phyloP scores from a whole-genome alignment of 768 basidiomycete genomes.

The Cubamyces lactineus region DNA sequence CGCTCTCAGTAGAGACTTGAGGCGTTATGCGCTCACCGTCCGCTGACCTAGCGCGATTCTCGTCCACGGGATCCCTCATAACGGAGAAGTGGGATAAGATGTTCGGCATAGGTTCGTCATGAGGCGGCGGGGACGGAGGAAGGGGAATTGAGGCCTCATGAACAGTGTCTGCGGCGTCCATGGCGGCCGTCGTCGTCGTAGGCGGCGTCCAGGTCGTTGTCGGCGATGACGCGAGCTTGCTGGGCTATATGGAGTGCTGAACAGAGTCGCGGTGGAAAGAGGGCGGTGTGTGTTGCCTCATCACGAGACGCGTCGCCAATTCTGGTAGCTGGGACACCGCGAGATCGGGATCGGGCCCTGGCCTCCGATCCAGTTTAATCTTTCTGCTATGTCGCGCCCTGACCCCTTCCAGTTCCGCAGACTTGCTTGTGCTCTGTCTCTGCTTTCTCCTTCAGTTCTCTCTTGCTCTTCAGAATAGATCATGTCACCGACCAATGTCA shows the following conservation, averaged over 20 bases:
- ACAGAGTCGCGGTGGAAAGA: constrained; percentile 18
- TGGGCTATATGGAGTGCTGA: constrained; percentile 3
- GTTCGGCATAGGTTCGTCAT: constrained; percentile 23
- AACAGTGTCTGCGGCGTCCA: constrained; percentile 28
- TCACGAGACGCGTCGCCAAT: constrained; percentile 27
- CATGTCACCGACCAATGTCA: constrained; percentile 14
- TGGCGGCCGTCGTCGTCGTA: constrained; percentile 8
- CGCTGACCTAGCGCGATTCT: constrained; percentile 22
- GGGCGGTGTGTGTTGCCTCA: constrained; percentile 27
- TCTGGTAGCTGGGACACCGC: constrained; percentile 11
- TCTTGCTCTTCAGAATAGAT: constrained; percentile 9
- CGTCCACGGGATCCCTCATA: constrained; percentile 25
- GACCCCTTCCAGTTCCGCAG: not conserved
- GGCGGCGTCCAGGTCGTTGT: constrained; percentile 17
- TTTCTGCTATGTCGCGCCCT: not conserved
- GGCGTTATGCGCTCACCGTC: constrained; percentile 7
- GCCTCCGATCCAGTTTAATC: constrained; percentile 10
- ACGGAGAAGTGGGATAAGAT: constrained; percentile 16
- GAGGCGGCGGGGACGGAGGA: constrained; percentile 32
- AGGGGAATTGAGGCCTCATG: constrained; percentile 31
- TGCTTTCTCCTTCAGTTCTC: not conserved
- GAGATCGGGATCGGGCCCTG: constrained; percentile 8
- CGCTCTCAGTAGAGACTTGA: not conserved
- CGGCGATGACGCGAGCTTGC: constrained; percentile 14
- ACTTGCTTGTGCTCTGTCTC: not conserved